Percentiles rank a stretch among this genome's conserved stretches.
phyloP scores from a whole-genome alignment of 139 green algal genomes.

The Closterium sp. region DNA sequence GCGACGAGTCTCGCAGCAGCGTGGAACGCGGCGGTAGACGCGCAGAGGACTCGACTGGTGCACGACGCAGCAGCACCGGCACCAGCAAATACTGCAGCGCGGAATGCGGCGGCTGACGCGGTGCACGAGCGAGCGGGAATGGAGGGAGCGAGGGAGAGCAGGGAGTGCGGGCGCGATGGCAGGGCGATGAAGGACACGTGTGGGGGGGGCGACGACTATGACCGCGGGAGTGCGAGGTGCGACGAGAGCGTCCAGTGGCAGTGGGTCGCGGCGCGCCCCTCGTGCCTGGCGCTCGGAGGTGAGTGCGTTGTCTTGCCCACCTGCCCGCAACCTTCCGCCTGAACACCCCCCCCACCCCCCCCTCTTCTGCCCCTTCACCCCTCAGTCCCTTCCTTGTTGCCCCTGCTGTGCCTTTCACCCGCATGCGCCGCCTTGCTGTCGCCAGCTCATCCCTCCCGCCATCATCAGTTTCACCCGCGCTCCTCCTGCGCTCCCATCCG shows the following conservation, averaged over 20 bases:
- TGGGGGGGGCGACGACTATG: not conserved
- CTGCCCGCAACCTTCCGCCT: not conserved
- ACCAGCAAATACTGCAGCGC: too few relatives aligned
- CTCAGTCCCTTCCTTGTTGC: not conserved
- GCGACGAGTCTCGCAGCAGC: not conserved
- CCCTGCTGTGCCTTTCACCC: too few relatives aligned
- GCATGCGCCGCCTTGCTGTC: too few relatives aligned
- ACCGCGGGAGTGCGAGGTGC: too few relatives aligned
- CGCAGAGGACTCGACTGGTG: not conserved
- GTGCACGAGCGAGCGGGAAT: not conserved
- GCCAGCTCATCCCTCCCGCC: too few relatives aligned
- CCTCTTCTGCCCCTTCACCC: not conserved
- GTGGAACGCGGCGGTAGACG: not conserved
- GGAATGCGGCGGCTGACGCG: not conserved
- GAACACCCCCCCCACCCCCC: not conserved
- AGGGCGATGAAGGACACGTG: too few relatives aligned
- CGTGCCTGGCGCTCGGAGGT: not conserved
- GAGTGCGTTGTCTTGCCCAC: not conserved
- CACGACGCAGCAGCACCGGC: too few relatives aligned
- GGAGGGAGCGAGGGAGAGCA: not conserved
- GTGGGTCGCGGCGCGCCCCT: not conserved
- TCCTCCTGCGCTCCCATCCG: too few relatives aligned
- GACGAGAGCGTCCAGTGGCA: not conserved
- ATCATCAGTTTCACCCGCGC: too few relatives aligned
- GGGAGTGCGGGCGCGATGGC: too few relatives aligned